A percentile compares a stretch with the other conserved stretches of the same genome.
phyloP scores from a whole-genome alignment of 139 green algal genomes.

The Chlorella sp. region DNA sequence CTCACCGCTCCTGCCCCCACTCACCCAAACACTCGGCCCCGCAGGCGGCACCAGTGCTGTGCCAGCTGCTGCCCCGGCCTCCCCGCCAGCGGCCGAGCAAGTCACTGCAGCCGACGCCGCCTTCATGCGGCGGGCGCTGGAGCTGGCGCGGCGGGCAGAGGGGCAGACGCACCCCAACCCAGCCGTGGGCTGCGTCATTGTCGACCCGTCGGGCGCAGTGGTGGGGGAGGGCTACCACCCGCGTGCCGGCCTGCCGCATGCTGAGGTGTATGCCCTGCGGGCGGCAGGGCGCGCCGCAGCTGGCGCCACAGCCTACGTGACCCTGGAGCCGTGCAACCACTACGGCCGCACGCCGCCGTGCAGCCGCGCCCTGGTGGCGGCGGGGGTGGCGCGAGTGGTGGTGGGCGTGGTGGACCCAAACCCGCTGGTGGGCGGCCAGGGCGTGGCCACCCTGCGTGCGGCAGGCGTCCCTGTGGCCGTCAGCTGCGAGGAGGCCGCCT shows the following conservation, averaged over 20 bases:
- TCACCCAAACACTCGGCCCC: too few relatives aligned
- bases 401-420: slow-evolving; percentile 91
- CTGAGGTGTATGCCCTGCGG: slow-evolving; percentile 96
- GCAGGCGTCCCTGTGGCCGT: slow-evolving; percentile 78
- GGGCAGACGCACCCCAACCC: slow-evolving; percentile 95
- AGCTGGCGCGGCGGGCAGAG: slow-evolving; percentile 74
- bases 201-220: slow-evolving; percentile 70
- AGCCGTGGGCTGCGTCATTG: slow-evolving; percentile 95
- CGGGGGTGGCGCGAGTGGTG: slow-evolving; percentile 85
- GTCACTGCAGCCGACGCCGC: slow-evolving; percentile 50
- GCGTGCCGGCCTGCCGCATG: slow-evolving; percentile 94
- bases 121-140: slow-evolving; percentile 86
- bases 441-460: slow-evolving; percentile 67
- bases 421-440: slow-evolving; percentile 83
- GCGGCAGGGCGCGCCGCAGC: slow-evolving; percentile 73
- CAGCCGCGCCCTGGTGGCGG: slow-evolving; percentile 87
- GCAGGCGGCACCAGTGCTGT: too few relatives aligned
- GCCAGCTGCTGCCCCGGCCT: too few relatives aligned
- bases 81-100: neutral
- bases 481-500: slow-evolving; percentile 64
- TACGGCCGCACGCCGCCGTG: slow-evolving; percentile 95
- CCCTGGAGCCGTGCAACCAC: slow-evolving; percentile 98
- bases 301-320: slow-evolving; percentile 98
- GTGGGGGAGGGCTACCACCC: slow-evolving; percentile 97
- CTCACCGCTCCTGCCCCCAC: too few relatives aligned